These are phyloP conservation scores for Hypomontagnella monticulosa DNA, from an alignment of 495 filamentous ascomycete species.

Conservation along the genomic window DNA sequence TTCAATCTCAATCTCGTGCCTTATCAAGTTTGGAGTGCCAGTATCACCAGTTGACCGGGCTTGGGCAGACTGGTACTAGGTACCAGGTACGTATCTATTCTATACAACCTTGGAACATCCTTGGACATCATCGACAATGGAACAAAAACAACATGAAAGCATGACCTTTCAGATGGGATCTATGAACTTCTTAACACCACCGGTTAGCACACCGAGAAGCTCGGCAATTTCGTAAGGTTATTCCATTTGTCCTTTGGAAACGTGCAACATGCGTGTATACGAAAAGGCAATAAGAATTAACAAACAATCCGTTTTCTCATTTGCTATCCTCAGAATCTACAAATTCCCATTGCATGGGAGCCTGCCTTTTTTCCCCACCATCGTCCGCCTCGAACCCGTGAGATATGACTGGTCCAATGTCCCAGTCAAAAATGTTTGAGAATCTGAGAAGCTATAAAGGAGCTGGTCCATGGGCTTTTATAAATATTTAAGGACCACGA, in stretches of 20 bases:
- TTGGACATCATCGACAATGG: neutral
- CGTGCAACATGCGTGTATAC: neutral
- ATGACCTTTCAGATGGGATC: too few species aligned
- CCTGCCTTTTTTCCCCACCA: slow-evolving; percentile 36
- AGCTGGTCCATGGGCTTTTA: neutral
- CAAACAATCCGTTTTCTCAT: neutral
- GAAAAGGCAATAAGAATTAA: neutral
- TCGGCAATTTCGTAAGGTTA: too few species aligned
- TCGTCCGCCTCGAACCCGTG: slow-evolving; percentile 38
- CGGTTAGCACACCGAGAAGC: too few species aligned
- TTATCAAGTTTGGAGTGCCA: slow-evolving; percentile 13
- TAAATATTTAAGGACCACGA: neutral
- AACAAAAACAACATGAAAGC: neutral
- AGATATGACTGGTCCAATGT: slow-evolving; percentile 1
- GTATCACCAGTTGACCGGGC: too few species aligned
- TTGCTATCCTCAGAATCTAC: neutral
- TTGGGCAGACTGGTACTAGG: too few species aligned
- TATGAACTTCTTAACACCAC: too few species aligned
- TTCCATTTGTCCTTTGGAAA: neutral
- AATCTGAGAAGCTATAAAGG: neutral
- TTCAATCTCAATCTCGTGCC: slow-evolving; percentile 9
- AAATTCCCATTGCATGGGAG: slow-evolving; percentile 18
- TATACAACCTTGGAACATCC: neutral
- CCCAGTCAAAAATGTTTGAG: neutral
- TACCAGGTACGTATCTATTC: neutral